Evolutionary conservation across 495 filamentous ascomycete genomes (phyloP).

Genomic region (Penicillium dipodomyicola): DNA sequence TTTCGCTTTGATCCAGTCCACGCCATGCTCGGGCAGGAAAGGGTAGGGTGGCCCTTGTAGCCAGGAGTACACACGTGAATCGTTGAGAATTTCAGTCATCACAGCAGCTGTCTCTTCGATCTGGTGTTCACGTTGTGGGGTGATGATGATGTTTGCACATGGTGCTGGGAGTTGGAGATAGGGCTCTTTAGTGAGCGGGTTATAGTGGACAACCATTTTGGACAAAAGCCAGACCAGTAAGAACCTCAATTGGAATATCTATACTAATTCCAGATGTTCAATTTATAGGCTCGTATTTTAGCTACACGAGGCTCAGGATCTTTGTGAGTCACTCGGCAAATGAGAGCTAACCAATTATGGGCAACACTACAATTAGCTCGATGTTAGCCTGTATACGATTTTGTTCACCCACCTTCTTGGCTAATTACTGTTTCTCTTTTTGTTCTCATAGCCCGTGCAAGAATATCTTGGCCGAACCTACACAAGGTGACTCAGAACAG

Average conservation of each 20-base stretch:
- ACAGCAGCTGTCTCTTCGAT: slow-evolving; percentile 9
- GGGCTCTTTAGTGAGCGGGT: slow-evolving; percentile 20
- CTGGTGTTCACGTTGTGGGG: slow-evolving; percentile 19
- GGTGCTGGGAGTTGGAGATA: slow-evolving; percentile 29
- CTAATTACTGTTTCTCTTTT: background rate
- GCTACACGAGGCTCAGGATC: background rate
- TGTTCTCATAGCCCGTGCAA: background rate
- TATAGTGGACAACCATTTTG: slow-evolving; percentile 20
- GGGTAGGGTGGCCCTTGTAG: slow-evolving; percentile 27
- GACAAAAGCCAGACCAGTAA: background rate
- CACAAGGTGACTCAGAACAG: background rate
- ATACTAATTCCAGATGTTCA: background rate
- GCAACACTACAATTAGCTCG: background rate
- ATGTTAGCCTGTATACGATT: background rate
- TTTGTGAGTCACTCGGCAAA: slow-evolving; percentile 3
- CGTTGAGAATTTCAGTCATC: slow-evolving; percentile 20
- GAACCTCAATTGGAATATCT: background rate
- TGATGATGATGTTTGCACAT: slow-evolving; percentile 30
- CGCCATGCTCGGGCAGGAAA: slow-evolving; percentile 20
- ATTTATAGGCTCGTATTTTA: background rate
- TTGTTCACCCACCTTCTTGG: background rate
- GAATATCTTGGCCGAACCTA: background rate
- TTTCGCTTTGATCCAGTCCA: slow-evolving; percentile 11
- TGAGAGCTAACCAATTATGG: background rate
- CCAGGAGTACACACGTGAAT: slow-evolving; percentile 16